Conservation (phyloP, 2,329 filamentous ascomycete genomes). For the Reticulascus tulasneorum region DNA sequence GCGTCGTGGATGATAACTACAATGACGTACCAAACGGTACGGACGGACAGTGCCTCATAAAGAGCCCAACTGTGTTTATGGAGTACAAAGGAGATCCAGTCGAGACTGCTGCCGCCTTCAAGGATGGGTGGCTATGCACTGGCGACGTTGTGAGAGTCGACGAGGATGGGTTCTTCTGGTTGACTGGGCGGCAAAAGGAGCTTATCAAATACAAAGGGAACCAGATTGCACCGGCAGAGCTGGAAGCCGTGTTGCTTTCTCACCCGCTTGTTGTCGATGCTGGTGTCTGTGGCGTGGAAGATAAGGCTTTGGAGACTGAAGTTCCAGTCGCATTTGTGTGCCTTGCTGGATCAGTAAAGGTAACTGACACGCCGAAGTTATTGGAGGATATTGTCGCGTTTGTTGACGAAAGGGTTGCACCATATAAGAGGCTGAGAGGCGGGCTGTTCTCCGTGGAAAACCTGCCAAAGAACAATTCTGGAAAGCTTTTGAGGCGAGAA, state of each 20-base stretch:
- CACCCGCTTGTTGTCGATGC: conserved; percentile 23
- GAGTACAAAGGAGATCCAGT: conserved; percentile 21
- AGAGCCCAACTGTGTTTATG: conserved; percentile 22
- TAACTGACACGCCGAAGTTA: conserved; percentile 1
- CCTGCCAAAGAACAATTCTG: conserved; percentile 23
- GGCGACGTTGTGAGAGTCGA: conserved; percentile 25
- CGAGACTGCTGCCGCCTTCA: conserved; percentile 21
- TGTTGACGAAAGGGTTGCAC: conserved; percentile 22
- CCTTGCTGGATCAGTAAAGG: conserved; percentile 11
- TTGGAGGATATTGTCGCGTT: conserved; percentile 17
- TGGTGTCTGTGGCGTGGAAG: conserved; percentile 25
- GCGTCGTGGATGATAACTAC: conserved; percentile 24
- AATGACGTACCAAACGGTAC: conserved; percentile 21
- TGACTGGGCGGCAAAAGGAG: conserved; percentile 28
- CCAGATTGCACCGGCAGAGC: conserved; percentile 26
- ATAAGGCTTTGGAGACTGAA: conserved; percentile 22
- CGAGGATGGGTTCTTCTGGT: conserved; percentile 23
- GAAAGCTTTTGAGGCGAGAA: conserved; percentile 24
- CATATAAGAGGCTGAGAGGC: conserved; percentile 26
- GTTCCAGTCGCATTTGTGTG: conserved; percentile 26
- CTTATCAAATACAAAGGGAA: conserved; percentile 27
- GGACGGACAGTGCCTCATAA: conserved; percentile 23
- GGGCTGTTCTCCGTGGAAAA: conserved; percentile 19
- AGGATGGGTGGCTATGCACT: conserved; percentile 24
- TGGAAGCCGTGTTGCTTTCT: conserved; percentile 23